Evolutionary conservation across 345 rosid genomes (phyloP), one percentile per base, ranked within the genome.

Genomic region (Eucalyptus curtisii): DNA sequence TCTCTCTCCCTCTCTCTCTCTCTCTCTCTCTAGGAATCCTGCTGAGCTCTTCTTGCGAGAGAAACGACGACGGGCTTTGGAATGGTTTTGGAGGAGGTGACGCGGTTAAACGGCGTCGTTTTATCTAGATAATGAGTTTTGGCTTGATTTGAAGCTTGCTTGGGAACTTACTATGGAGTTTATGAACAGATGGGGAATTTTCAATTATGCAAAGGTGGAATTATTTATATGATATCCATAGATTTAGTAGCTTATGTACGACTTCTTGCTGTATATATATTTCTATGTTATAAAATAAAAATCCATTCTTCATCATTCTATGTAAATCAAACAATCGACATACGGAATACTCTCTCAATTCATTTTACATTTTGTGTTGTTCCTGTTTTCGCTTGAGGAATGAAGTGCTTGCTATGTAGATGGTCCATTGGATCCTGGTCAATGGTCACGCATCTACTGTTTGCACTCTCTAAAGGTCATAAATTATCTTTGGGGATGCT

Each of bases 291-390:
- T 16, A 52, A 68, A 68, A 68, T 31, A 17, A 3, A 37, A 16
- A 68, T 8, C 2, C 2, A 0, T 31, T 66, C 42, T 4, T 68
- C 80, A 33, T 9, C 4, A 0, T 33, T 16, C 7, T 16, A 7
- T 3, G 2, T 8, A 17, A 4, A 68, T 17, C 2, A 0, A 33
- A 68, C 3, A 1, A 17, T 17, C 1, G 2, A 68, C 6, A 17
- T 9, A 17, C 0, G 4, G 12, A 33, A 16, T 1, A 68, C 80
- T 15, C 7, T 16, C 1, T 61, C 17, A 0, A 4, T 14, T n/a
- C 11, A 16, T 66, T 66, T n/a, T 31, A n/a, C 79, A 61, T 30
- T 61, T 13, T 9, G 2, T n/a, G 8, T 0, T 30, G 10, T 13
- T 55, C 61, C 1, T 55, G 3, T 55, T 55, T 24, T 55, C 2